Evolutionary conservation across 179 eudicot genomes (phyloP).

Genomic region (Patellifolia procumbens): DNA sequence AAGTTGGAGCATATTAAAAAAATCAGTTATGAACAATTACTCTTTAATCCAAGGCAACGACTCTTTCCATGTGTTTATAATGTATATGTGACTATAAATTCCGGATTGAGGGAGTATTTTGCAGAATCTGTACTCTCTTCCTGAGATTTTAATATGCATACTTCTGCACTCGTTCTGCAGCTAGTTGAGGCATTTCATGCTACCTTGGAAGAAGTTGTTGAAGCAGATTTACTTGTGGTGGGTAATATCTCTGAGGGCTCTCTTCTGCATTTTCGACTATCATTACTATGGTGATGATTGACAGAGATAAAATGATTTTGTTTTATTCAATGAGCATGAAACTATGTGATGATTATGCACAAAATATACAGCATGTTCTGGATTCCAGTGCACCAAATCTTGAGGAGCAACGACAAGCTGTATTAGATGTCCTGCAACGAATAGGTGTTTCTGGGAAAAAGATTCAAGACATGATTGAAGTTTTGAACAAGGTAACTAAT

Average conservation of each 20-base stretch:
- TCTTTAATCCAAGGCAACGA: too few species aligned
- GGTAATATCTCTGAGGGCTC: conserved; percentile 16
- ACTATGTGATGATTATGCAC: conserved; percentile 11
- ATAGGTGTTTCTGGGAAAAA: conserved; percentile 87
- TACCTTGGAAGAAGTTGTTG: conserved; percentile 95
- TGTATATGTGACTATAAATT: too few species aligned
- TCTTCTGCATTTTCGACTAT: background rate
- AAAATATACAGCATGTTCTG: conserved; percentile 71
- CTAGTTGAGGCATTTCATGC: conserved; percentile 97
- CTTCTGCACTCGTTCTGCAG: conserved; percentile 35
- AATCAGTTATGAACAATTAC: too few species aligned
- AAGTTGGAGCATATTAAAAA: too few species aligned
- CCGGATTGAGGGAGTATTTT: background rate
- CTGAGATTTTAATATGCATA: background rate
- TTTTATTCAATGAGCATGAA: background rate
- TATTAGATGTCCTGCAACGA: conserved; percentile 79
- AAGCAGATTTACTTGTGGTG: conserved; percentile 98
- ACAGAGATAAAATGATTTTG: background rate
- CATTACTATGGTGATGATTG: background rate
- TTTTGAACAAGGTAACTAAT: conserved; percentile 96
- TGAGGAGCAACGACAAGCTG: conserved; percentile 72
- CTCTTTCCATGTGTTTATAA: too few species aligned
- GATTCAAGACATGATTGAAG: conserved; percentile 86
- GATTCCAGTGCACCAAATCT: conserved; percentile 84
- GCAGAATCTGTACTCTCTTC: background rate